phyloP scores from a whole-genome alignment of 257 asterid genomes.

The Solanum gracilifrons region DNA sequence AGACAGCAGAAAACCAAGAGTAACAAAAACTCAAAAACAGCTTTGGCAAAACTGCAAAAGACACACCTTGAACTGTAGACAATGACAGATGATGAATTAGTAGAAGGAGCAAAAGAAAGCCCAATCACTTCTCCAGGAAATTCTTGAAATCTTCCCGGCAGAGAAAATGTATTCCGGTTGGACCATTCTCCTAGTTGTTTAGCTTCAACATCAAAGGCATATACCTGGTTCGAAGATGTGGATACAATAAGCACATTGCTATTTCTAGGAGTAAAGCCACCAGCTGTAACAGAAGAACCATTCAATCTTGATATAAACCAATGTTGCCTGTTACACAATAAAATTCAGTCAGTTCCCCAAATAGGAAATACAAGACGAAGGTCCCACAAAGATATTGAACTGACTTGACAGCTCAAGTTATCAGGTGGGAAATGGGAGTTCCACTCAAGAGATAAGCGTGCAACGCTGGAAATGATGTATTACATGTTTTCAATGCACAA shows the following conservation, averaged over 20 bases:
- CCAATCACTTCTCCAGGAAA: constrained; percentile 99
- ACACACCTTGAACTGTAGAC: constrained; percentile 88
- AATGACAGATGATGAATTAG: constrained; percentile 61
- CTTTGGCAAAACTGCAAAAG: background rate
- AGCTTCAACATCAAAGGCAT: constrained; percentile 93
- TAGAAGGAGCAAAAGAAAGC: constrained; percentile 71
- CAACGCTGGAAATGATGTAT: background rate
- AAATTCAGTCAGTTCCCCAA: background rate
- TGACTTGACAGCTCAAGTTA: background rate
- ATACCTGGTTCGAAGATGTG: constrained; percentile 85
- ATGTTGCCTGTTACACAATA: constrained; percentile 60
- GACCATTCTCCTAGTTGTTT: constrained; percentile 96
- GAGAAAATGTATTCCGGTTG: constrained; percentile 47
- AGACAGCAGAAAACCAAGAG: background rate
- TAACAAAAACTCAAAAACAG: background rate
- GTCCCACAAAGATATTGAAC: background rate
- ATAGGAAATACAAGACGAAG: background rate
- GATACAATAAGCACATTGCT: constrained; percentile 69
- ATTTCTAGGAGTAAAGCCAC: constrained; percentile 72
- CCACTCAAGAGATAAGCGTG: background rate
- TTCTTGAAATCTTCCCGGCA: constrained; percentile 85
- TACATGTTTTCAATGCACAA: background rate
- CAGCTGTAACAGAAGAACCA: constrained; percentile 88
- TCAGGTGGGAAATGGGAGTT: background rate
- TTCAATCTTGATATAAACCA: constrained; percentile 94